Percentiles rank a stretch among this genome's conserved stretches.
Conservation (phyloP, 495 filamentous ascomycete species). For the Halenospora varia region DNA sequence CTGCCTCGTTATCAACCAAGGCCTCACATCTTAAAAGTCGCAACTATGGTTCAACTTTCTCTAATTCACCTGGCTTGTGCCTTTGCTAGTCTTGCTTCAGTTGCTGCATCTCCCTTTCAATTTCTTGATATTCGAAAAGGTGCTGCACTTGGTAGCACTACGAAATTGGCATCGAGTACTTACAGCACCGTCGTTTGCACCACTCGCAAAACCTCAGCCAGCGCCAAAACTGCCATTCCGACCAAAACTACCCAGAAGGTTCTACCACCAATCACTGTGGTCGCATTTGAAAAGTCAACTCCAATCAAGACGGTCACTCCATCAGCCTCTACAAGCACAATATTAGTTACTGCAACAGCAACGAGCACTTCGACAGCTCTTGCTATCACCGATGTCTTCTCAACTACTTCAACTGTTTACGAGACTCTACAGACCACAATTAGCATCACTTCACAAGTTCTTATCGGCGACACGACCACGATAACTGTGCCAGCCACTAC, state of each 20-base stretch:
- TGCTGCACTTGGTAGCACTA: background rate
- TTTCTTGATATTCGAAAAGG: background rate
- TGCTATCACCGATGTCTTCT: background rate
- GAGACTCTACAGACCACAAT: background rate
- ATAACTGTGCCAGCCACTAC: background rate
- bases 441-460: background rate
- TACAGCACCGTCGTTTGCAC: background rate
- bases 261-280: background rate
- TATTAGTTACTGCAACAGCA: background rate
- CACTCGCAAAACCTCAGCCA: background rate
- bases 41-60: background rate
- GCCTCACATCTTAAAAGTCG: background rate
- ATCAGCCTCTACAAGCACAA: background rate
- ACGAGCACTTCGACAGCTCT: background rate
- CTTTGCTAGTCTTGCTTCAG: background rate
- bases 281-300: background rate
- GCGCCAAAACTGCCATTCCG: background rate
- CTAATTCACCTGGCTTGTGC: background rate
- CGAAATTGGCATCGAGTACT: background rate
- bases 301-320: background rate
- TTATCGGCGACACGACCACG: background rate
- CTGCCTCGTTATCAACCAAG: no score
- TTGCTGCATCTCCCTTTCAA: background rate
- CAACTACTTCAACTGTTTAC: background rate
- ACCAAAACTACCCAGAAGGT: background rate